Percentiles rank a stretch among this genome's conserved stretches.
Conservation (phyloP, 2,329 filamentous ascomycete genomes). For the Talaromyces sp. region DNA sequence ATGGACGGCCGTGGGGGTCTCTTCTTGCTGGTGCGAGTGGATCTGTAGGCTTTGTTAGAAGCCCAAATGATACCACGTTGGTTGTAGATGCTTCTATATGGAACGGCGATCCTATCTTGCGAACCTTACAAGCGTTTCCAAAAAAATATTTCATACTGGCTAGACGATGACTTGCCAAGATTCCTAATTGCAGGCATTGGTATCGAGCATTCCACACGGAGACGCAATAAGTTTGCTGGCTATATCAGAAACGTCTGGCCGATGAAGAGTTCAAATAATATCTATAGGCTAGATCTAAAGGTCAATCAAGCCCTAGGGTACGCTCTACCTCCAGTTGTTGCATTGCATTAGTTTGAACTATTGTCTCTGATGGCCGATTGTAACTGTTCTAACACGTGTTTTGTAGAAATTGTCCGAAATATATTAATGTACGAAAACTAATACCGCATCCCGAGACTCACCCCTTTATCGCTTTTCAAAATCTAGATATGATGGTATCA, state of each 20-base stretch:
- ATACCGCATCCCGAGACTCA: background rate
- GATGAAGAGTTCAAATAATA: background rate
- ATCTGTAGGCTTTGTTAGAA: conserved; percentile 14
- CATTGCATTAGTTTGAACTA: too few species aligned
- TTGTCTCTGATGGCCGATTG: background rate
- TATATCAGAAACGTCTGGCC: conserved; percentile 4
- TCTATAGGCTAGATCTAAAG: background rate
- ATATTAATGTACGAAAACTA: background rate
- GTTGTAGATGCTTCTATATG: background rate
- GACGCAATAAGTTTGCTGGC: conserved; percentile 18
- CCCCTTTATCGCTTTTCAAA: background rate
- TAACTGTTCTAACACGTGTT: background rate
- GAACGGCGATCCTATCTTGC: background rate
- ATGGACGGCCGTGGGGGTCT: conserved; percentile 16
- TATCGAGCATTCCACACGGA: conserved; percentile 16
- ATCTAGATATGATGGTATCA: background rate
- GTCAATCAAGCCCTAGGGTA: background rate
- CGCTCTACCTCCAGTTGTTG: background rate
- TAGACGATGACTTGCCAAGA: conserved; percentile 3
- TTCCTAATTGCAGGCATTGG: conserved; percentile 15
- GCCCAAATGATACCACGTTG: background rate
- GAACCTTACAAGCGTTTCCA: background rate
- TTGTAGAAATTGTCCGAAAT: background rate
- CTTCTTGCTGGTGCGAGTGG: conserved; percentile 15
- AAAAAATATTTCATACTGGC: background rate